Evolutionary conservation across 768 basidiomycete species (phyloP).

Genomic region (Aureoboletus auriporus): DNA sequence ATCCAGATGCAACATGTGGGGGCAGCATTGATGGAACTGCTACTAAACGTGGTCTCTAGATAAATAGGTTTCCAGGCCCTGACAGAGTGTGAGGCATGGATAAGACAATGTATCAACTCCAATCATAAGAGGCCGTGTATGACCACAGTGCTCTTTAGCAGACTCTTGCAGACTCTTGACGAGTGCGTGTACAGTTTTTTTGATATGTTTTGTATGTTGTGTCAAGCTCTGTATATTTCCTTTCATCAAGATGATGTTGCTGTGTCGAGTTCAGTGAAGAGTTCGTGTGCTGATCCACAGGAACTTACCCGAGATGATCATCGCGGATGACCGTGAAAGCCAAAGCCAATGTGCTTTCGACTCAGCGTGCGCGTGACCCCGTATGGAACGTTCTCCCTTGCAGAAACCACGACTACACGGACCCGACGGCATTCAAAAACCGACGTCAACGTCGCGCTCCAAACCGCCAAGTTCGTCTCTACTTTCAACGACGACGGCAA

Average conservation of each 20-base stretch:
- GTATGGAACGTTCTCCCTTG: slow-evolving; percentile 1
- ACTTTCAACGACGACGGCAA: slow-evolving; percentile 1
- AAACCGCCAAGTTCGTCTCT: slow-evolving; percentile 27
- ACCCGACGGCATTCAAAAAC: slow-evolving; percentile 28
- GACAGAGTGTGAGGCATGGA: neutral
- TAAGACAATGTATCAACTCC: slow-evolving; percentile 53
- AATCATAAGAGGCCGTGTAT: slow-evolving; percentile 53
- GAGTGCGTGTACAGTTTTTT: slow-evolving; percentile 46
- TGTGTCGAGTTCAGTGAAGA: slow-evolving; percentile 13
- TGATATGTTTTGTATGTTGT: slow-evolving; percentile 36
- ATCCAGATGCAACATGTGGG: no score
- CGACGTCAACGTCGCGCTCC: slow-evolving; percentile 13
- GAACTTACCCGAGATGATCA: no score
- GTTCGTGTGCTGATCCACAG: no score
- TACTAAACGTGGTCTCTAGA: no score
- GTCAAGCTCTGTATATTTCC: slow-evolving; percentile 40
- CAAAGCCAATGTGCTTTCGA: no score
- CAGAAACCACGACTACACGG: slow-evolving; percentile 1
- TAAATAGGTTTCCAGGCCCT: no score
- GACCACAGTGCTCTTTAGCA: slow-evolving; percentile 58
- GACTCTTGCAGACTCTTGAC: slow-evolving; percentile 39
- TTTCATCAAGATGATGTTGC: slow-evolving; percentile 64
- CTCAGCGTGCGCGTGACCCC: no score
- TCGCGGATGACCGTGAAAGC: no score
- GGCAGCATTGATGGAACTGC: no score